A percentile compares a stretch with the other conserved stretches of the same genome.
phyloP scores from a whole-genome alignment of 2,329 filamentous ascomycete genomes.

The Aspergillus sp. region DNA sequence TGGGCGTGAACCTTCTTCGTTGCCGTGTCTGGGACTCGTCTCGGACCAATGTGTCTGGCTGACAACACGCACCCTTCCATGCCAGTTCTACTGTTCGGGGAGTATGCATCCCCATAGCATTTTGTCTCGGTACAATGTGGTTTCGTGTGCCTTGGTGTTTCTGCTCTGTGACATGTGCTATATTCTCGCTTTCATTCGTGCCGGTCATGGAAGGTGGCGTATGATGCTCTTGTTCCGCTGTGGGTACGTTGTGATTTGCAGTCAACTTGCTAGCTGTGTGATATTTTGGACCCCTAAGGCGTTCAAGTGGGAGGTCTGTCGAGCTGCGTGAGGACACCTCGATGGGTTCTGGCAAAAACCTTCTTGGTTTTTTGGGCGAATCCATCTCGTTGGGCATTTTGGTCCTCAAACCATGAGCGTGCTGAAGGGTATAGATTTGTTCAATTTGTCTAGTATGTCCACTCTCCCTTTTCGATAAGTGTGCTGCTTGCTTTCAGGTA shows the following conservation, averaged over 20 bases:
- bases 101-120: background rate
- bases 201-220: background rate
- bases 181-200: background rate
- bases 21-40: slow-evolving; percentile 18
- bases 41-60: slow-evolving; percentile 12
- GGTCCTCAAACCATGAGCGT: background rate
- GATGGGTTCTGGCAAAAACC: slow-evolving; percentile 21
- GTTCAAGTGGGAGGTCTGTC: slow-evolving; percentile 20
- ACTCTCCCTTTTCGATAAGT: background rate
- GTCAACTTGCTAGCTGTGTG: background rate
- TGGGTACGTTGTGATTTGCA: background rate
- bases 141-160: background rate
- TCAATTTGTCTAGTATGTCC: background rate
- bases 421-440: background rate
- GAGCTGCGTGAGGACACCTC: slow-evolving; percentile 45
- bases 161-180: background rate
- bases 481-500: background rate
- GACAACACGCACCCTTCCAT: background rate
- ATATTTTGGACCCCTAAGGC: background rate
- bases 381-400: background rate
- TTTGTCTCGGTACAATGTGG: background rate
- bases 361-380: background rate
- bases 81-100: background rate
- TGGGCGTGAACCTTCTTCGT: slow-evolving; percentile 29
- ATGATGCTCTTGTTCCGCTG: background rate